A percentile compares a stretch with the other conserved stretches of the same genome.
Evolutionary conservation across 2,329 filamentous ascomycete genomes (phyloP).

Genomic region (Nothopassalora personata): DNA sequence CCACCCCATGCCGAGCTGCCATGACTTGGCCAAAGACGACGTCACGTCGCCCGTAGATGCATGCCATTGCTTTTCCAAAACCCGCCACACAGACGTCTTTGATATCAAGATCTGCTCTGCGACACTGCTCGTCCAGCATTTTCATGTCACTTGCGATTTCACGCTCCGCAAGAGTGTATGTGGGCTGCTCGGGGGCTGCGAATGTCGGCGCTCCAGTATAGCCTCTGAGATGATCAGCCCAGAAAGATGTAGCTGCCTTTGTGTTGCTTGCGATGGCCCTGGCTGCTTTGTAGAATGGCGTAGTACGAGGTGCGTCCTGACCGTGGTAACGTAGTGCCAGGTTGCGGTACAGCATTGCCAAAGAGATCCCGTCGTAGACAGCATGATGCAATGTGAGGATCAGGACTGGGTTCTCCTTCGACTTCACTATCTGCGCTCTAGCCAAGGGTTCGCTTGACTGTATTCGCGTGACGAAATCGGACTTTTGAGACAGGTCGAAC

Average conservation of each 20-base stretch:
- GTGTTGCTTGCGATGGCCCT: conserved; percentile 3
- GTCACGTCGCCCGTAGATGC: conserved; percentile 7
- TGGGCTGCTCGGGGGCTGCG: neutral
- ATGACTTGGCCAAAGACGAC: conserved; percentile 18
- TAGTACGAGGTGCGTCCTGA: neutral
- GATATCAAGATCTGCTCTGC: conserved; percentile 7
- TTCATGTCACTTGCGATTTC: neutral
- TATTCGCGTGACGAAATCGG: conserved; percentile 6
- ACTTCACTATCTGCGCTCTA: conserved; percentile 1
- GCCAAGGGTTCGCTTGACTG: conserved; percentile 3
- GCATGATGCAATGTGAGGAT: conserved; percentile 17
- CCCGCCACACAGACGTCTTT: conserved; percentile 10
- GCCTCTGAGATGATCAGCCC: conserved; percentile 8
- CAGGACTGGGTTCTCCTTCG: conserved; percentile 3
- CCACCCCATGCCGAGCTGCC: conserved; percentile 8
- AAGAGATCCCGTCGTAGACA: conserved; percentile 17
- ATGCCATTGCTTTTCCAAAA: conserved; percentile 12
- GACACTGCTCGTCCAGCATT: conserved; percentile 5
- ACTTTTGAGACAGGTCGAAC: conserved; percentile 3
- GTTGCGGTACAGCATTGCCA: conserved; percentile 11
- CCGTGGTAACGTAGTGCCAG: conserved; percentile 6
- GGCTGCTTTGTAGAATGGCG: conserved; percentile 14
- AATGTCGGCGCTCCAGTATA: conserved; percentile 6
- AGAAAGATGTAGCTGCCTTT: conserved; percentile 11
- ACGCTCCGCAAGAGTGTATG: conserved; percentile 1